A percentile compares a stretch with the other conserved stretches of the same genome.
Conservation (phyloP, 305 asterid species). For the Fraxinus dipetala region DNA sequence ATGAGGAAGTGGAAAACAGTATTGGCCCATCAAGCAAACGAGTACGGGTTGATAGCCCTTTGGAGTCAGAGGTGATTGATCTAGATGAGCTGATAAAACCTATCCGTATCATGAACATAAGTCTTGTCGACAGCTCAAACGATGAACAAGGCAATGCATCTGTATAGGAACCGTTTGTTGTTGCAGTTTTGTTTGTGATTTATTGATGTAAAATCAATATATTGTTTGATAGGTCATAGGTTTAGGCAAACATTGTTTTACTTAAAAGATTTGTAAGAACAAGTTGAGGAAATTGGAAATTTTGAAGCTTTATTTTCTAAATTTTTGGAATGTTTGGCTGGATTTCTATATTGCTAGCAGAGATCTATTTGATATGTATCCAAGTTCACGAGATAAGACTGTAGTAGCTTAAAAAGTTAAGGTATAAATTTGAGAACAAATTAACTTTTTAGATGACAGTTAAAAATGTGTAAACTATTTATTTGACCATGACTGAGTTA, state of each 20-base stretch:
- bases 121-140: constrained; percentile 24
- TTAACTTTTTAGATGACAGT: background rate
- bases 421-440: background rate
- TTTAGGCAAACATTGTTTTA: constrained; percentile 25
- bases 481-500: background rate
- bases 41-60: constrained; percentile 19
- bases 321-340: background rate
- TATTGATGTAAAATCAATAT: constrained; percentile 2
- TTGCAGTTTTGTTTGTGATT: constrained; percentile 13
- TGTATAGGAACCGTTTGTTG: constrained; percentile 18
- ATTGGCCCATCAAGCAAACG: constrained; percentile 23
- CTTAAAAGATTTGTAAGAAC: constrained; percentile 19
- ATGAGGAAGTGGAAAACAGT: constrained; percentile 37
- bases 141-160: constrained; percentile 18
- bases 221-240: constrained; percentile 21
- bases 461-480: background rate
- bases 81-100: constrained; percentile 36
- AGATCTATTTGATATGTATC: background rate
- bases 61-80: constrained; percentile 25
- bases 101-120: constrained; percentile 33
- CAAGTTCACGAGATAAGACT: background rate
- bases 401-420: background rate
- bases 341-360: background rate
- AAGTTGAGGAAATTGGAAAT: constrained; percentile 16
- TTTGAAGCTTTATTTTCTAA: background rate